These are phyloP conservation scores for Zalaria sp. DNA, from an alignment of 2,329 filamentous ascomycete genomes.

Conservation along the genomic window DNA sequence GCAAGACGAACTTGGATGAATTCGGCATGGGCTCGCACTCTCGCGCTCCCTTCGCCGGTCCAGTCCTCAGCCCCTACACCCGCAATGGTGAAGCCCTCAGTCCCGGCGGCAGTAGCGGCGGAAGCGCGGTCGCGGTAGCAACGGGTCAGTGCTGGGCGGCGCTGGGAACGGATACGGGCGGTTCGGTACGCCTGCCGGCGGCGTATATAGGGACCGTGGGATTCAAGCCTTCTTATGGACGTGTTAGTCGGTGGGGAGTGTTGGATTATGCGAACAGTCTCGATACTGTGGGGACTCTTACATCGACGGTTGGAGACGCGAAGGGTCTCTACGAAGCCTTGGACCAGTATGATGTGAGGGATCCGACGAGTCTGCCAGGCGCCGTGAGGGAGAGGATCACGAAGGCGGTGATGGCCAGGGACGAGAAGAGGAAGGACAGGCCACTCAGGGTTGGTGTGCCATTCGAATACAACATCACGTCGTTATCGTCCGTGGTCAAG, in stretches of 20 bases:
- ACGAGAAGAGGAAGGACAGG: slow-evolving; percentile 3
- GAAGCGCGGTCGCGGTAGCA: slow-evolving; percentile 75
- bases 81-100: slow-evolving; percentile 33
- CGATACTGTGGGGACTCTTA: slow-evolving; percentile 74
- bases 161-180: slow-evolving; percentile 86
- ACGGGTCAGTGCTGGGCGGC: slow-evolving; percentile 51
- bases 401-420: slow-evolving; percentile 21
- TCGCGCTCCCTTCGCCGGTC: slow-evolving; percentile 50
- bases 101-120: slow-evolving; percentile 82
- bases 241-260: slow-evolving; percentile 73
- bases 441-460: slow-evolving; percentile 43
- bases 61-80: slow-evolving; percentile 41
- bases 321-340: slow-evolving; percentile 30
- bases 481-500: slow-evolving; percentile 58
- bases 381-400: slow-evolving; percentile 38
- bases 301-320: slow-evolving; percentile 37
- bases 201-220: slow-evolving; percentile 74
- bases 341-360: slow-evolving; percentile 49
- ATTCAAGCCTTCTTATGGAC: slow-evolving; percentile 84
- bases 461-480: slow-evolving; percentile 74
- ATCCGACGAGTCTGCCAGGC: slow-evolving; percentile 57
- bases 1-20: slow-evolving; percentile 89
- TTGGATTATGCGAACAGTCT: slow-evolving; percentile 86
- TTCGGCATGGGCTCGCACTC: slow-evolving; percentile 91
- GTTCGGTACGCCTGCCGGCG: slow-evolving; percentile 74